Conservation (phyloP, 768 basidiomycete species). For the Mycena filopes region DNA sequence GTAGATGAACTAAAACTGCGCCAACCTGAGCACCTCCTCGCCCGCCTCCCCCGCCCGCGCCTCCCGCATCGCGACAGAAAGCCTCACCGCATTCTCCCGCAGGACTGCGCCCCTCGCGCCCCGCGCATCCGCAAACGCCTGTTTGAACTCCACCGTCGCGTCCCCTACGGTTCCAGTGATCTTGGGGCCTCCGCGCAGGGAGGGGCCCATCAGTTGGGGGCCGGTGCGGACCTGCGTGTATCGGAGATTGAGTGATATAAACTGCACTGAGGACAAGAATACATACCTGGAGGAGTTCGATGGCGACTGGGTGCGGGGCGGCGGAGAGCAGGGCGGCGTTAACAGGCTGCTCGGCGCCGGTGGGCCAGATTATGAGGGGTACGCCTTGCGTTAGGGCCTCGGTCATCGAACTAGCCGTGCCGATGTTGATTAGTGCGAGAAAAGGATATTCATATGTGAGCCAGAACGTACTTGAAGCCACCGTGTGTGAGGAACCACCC, state of each 20-base stretch:
- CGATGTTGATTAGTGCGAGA: not conserved
- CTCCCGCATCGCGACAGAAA: not conserved
- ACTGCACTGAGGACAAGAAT: no score
- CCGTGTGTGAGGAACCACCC: constrained; percentile 23
- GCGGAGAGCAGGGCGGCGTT: constrained; percentile 17
- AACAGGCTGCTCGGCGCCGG: constrained; percentile 11
- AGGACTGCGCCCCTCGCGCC: not conserved
- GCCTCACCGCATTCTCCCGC: not conserved
- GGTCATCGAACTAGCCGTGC: constrained; percentile 8
- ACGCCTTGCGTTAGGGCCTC: constrained; percentile 16
- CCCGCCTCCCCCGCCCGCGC: not conserved
- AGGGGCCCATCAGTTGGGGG: constrained; percentile 5
- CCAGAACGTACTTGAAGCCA: constrained; percentile 11
- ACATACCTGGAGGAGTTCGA: constrained; percentile 24
- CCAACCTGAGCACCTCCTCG: not conserved
- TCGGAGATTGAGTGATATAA: not conserved
- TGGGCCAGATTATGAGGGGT: constrained; percentile 26
- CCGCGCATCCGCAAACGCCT: not conserved
- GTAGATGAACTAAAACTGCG: not conserved
- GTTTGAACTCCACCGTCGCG: constrained; percentile 15
- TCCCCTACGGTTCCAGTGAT: constrained; percentile 24
- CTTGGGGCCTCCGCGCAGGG: not conserved
- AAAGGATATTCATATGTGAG: not conserved
- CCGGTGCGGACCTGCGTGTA: constrained; percentile 17
- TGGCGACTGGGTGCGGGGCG: constrained; percentile 17